Evolutionary conservation across 805 yeast genomes (phyloP).

Genomic region (Candida quercuum): DNA sequence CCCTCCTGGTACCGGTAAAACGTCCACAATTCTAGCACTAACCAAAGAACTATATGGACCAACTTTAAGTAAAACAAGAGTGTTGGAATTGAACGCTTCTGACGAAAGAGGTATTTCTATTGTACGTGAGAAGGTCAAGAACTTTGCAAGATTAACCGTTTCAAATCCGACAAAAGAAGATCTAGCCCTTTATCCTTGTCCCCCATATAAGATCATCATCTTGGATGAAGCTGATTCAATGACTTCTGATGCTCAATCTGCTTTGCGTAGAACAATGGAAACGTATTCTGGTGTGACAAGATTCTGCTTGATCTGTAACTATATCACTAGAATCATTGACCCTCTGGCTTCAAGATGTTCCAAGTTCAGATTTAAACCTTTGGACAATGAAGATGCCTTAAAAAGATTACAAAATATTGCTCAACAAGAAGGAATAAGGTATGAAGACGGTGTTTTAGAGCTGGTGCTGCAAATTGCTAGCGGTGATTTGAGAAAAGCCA

Average conservation of each 20-base stretch:
- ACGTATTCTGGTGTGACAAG: constrained; percentile 85
- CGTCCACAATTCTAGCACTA: constrained; percentile 80
- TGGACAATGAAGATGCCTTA: constrained; percentile 68
- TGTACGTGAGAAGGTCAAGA: constrained; percentile 79
- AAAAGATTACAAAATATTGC: constrained; percentile 58
- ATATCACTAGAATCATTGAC: constrained; percentile 93
- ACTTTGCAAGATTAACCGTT: constrained; percentile 79
- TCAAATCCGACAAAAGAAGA: constrained; percentile 75
- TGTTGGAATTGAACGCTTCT: constrained; percentile 80
- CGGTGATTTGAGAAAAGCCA: constrained; percentile 93
- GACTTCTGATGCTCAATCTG: constrained; percentile 96
- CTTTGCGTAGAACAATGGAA: constrained; percentile 93
- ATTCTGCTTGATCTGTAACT: constrained; percentile 92
- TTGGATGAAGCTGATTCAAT: constrained; percentile 96
- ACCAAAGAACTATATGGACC: constrained; percentile 82
- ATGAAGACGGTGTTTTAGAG: constrained; percentile 47
- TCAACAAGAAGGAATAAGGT: constrained; percentile 37
- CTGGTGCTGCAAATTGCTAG: constrained; percentile 66
- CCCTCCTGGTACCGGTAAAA: constrained; percentile 92
- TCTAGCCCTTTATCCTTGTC: constrained; percentile 78
- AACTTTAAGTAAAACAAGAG: constrained; percentile 57
- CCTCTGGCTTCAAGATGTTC: constrained; percentile 97
- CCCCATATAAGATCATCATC: constrained; percentile 90
- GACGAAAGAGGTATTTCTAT: constrained; percentile 89
- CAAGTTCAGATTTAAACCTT: constrained; percentile 81